Base-by-base conservation (phyloP, 257 asterid species). In the Nicotiana noctiflora region DNA sequence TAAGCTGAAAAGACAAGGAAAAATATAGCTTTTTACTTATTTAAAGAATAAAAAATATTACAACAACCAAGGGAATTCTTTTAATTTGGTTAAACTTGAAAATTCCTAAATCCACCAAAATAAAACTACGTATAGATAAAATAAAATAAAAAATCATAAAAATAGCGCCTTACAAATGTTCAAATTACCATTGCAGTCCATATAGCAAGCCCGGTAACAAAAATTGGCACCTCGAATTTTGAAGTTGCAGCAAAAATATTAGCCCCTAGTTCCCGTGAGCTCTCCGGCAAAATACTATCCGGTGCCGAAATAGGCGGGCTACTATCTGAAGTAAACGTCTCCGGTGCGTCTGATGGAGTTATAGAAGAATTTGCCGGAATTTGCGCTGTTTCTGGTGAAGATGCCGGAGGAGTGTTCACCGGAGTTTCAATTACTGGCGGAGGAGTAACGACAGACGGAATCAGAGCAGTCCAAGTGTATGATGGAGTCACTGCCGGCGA, bases 231-330 rank as follows among this genome's bases (percentile, higher is more conserved):
- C 79, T 60, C 78, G 60, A 79, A 64, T 0, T 74, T 64, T 2
- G 85, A 61, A 18, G 49, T 59, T 2, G 92, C 84, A 34, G 89
- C 86, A 27, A 92, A 86, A 10, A 18, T 68, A 5, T 85, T 86
- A 80, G 88, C 86, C 80, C 65, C 91, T 61, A 91, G 90, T 78
- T 87, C 88, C 57, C 57, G 85, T 11, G 93, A 80, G 46, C 81
- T 80, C 67, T 76, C 93, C 83, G 97, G 95, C 6, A 89, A 80
- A 5, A 84, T 87, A 79, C 83, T 63, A 11, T 79, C 83, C 32
- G 92, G 98, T 34, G 88, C 12, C 5, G 84, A 70, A 63, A 79
- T 79, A 2, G 87, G 86, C 0, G 77, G 87, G 51, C 84, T 86
- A 59, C 91, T 84, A 62, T 78, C 82, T 3, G 93, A 84, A 13